Evolutionary conservation across 1,284 basidiomycete species (phyloP), one percentile per base, ranked within the genome.

Genomic region (Cryptococcus wingfieldii): DNA sequence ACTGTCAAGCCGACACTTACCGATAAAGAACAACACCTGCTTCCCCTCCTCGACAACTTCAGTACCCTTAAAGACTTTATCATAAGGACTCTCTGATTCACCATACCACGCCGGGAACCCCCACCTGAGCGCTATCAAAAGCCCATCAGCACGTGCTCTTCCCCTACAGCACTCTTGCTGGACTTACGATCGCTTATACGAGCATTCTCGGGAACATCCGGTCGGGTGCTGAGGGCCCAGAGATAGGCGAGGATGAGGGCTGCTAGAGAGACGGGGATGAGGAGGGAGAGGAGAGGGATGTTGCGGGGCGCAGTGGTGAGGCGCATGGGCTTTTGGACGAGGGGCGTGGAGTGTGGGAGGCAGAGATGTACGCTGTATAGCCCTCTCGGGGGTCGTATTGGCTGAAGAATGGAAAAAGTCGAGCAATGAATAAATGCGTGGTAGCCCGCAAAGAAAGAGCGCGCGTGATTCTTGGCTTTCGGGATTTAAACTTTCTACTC

Each of bases 21-120:
- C 60, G 16, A 62, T 59, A 28, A 56, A 56, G 14, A 62, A 31
- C 38, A 61, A 14, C 5, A 60, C 55, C 2, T 37, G 47, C 31
- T 55, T 54, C 27, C 37, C 47, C 48, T 62, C 47, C 7, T 52
- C 51, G 25, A 37, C 53, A 55, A 14, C 42, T n/a, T 55, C 41
- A 12, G 16, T 44, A 19, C 18, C 18, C 28, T 54, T 53, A 27
- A 53, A 38, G 9, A 51, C 58, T 25, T 51, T 28, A n/a, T 38
- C 61, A 43, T 55, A 62, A 12, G 61, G 61, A 8, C 34, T 56
- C 14, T 37, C 9, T 5, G 34, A 25, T 27, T 47, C 16, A 37
- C 59, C 55, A 28, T 60, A 63, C 62, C 62, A 63, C 25, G 27
- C 48, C 14, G 61, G 62, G 38, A 56, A 63, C 1, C 59, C 62